phyloP scores from a whole-genome alignment of 768 basidiomycete genomes.

The Stropharia rugosoannulata region DNA sequence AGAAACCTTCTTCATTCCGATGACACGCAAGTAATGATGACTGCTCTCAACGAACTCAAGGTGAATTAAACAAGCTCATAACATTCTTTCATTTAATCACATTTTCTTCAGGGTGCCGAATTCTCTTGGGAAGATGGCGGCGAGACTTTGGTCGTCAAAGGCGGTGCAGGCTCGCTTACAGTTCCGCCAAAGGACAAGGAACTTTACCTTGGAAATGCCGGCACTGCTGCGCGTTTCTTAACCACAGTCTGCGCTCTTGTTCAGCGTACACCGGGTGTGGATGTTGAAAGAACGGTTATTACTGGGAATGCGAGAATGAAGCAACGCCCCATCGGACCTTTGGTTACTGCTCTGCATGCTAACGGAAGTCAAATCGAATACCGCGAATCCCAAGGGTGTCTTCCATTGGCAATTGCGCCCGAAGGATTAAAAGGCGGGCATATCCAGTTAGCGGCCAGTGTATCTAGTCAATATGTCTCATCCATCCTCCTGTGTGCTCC shows the following conservation, averaged over 20 bases:
- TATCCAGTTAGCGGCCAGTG: constrained; percentile 88
- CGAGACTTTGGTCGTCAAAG: constrained; percentile 90
- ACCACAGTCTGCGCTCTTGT: constrained; percentile 95
- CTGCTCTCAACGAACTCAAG: constrained; percentile 84
- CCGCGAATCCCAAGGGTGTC: constrained; percentile 77
- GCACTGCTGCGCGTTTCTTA: constrained; percentile 96
- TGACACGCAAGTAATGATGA: constrained; percentile 99
- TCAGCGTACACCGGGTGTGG: constrained; percentile 33
- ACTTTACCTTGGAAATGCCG: constrained; percentile 95
- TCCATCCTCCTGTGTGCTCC: constrained; percentile 96
- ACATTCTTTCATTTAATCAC: background rate
- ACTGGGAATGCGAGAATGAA: constrained; percentile 99
- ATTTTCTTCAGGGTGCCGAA: constrained; percentile 65
- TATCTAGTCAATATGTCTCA: constrained; percentile 98
- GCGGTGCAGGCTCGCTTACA: constrained; percentile 77
- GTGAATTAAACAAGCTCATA: constrained; percentile 35
- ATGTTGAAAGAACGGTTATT: constrained; percentile 65
- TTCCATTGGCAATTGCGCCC: constrained; percentile 85
- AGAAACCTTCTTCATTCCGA: constrained; percentile 94
- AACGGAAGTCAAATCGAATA: constrained; percentile 83
- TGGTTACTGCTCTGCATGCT: constrained; percentile 83
- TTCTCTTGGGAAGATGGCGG: constrained; percentile 97
- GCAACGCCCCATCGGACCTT: constrained; percentile 93
- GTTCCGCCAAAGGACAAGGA: constrained; percentile 82
- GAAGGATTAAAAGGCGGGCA: constrained; percentile 78